Evolutionary conservation across 2,329 filamentous ascomycete species (phyloP), one percentile per base, ranked within the genome.

Genomic region (Aspergillus costaricaensis): DNA sequence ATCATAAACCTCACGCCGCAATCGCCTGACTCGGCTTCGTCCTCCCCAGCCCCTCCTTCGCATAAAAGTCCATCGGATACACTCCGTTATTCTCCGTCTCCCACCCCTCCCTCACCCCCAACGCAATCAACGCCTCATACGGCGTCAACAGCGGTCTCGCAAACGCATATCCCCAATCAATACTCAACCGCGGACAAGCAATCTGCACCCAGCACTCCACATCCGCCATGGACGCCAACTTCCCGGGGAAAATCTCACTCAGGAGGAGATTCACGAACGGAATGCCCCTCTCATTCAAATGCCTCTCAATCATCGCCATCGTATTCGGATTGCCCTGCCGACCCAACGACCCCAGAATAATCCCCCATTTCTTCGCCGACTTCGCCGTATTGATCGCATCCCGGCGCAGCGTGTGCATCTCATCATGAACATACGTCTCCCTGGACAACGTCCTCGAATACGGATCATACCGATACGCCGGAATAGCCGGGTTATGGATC

Each of bases 21-120:
- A 66, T 58, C 15, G 62, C 50, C 55, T 67, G 65, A 36, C 59
- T 23, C 30, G 65, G 65, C 49, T 66, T 67, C 36, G 90, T 93
- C 74, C 95, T 86, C 1, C 94, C 95, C 57, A 99, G 73, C 0
- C 95, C 95, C 49, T 97, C 91, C 74, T 90, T 94, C 0, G 89
- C 93, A 78, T 99, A 99, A 73, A 96, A 99, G 76, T 99, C 93
- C 95, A 99, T 99, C 0, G 93, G 94, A 79, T 99, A 99, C 14
- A 92, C 83, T 1, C 86, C 89, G 44, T 77, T 74, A 51, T 83
- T 83, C 14, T 73, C 76, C 59, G 81, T 83, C 15, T 82, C 88
- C 91, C 87, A 96, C 51, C 90, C 90, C 67, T 95, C 85, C 65
- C 85, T 86, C 63, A 88, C 88, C 3, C 90, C 92, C 51, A 99